These are phyloP conservation scores for Gossypium gossypioides DNA, from an alignment of 441 rosid species.

Conservation along the genomic window DNA sequence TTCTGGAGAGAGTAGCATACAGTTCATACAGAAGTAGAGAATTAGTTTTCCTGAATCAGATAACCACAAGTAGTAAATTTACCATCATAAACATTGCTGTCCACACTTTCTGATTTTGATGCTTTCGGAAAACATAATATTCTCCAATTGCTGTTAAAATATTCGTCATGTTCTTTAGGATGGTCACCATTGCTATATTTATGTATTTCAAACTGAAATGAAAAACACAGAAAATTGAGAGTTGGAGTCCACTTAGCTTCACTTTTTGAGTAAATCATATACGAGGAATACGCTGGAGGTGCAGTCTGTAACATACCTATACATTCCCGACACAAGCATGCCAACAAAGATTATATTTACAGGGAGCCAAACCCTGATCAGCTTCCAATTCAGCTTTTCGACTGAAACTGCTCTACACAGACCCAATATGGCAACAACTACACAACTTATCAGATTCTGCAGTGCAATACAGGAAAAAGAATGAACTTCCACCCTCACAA, in stretches of 20 bases:
- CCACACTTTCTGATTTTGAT: conserved; percentile 86
- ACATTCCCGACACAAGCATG: conserved; percentile 88
- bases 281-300: not conserved
- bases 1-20: not conserved
- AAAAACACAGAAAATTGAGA: not conserved
- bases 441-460: conserved; percentile 73
- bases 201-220: conserved; percentile 74
- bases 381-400: conserved; percentile 70
- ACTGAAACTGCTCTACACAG: conserved; percentile 50
- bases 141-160: conserved; percentile 85
- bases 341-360: conserved; percentile 83
- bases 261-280: not conserved
- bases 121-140: conserved; percentile 65
- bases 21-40: not conserved
- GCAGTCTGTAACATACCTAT: conserved; percentile 43
- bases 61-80: conserved; percentile 5
- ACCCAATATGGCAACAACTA: conserved; percentile 48
- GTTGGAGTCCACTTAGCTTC: not conserved
- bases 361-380: conserved; percentile 72
- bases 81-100: conserved; percentile 89
- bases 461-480: conserved; percentile 14
- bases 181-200: conserved; percentile 90
- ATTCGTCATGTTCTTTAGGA: conserved; percentile 85
- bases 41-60: not conserved
- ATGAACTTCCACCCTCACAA: not conserved